Evolutionary conservation across 352 stramenopile species (phyloP), one percentile per base, ranked within the genome.

Genomic region (Pythium monospermum): DNA sequence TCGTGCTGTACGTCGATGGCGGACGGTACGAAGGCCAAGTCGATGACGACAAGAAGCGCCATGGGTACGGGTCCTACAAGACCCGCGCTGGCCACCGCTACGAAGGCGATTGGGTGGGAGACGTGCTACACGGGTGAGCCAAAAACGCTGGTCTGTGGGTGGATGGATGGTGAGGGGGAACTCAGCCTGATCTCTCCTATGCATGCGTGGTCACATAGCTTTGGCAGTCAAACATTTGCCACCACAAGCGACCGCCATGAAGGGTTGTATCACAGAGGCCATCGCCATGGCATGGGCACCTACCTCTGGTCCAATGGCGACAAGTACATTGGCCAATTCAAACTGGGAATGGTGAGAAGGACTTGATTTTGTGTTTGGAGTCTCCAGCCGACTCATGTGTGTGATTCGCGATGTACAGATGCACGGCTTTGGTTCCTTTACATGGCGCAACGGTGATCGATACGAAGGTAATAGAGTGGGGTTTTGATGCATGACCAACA

Each of bases 271-370:
- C 66, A 84, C 41, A 91, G 91, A 55, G 88, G 85, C 54, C 75
- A 88, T 45, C 79, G 85, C 23, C 79, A 96, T 52, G 85, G 85
- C 19, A 74, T 72, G 45, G 83, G 83, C 16, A 93, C 83, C 37
- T 96, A 92, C 43, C 63, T 94, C 36, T 96, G 85, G 85, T 64
- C 81, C 2, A 96, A 96, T 55, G 85, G 85, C 1, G 85, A 96
- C 67, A 94, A 91, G 57, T 96, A 93, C 58, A 71, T 93, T 15
- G 85, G 85, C 7, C 75, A 92, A 57, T 96, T 82, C 68, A 75
- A 78, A 35, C 68, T 83, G 16, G 82, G 82, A 40, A 87, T 87
- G 70, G 82, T 88, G 52, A 41, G 41, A 7, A 47, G 15, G 23
- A 31, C 19, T 49, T 25, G 22, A 19, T 15, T 38, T 21, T 33